These are phyloP conservation scores for Pythium phragmiticola DNA, from an alignment of 352 stramenopile genomes.

Conservation along the genomic window DNA sequence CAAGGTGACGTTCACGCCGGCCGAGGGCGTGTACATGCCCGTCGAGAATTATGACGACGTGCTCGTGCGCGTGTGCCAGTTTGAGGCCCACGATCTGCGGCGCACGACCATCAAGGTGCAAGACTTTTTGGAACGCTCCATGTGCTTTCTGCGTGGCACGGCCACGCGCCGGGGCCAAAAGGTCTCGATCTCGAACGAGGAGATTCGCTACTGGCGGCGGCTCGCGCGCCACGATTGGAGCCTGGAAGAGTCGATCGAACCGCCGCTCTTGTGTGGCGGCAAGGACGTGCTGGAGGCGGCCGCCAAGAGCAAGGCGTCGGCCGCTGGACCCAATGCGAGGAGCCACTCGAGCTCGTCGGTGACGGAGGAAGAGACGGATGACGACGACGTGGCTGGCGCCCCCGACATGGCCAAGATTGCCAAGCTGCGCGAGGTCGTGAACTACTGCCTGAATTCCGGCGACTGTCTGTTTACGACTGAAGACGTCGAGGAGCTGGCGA, in stretches of 20 bases:
- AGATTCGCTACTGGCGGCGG: constrained; percentile 80
- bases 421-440: constrained; percentile 32
- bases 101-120: constrained; percentile 69
- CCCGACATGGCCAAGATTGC: constrained; percentile 28
- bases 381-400: constrained; percentile 29
- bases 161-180: constrained; percentile 68
- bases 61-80: constrained; percentile 67
- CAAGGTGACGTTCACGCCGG: constrained; percentile 30
- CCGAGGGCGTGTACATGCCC: constrained; percentile 40
- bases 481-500: constrained; percentile 65
- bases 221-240: constrained; percentile 67
- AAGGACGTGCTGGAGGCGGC: constrained; percentile 13
- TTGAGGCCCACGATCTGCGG: constrained; percentile 64
- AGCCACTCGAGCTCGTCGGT: constrained; percentile 55
- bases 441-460: constrained; percentile 39
- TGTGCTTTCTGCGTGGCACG: constrained; percentile 67
- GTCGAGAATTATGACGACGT: constrained; percentile 82
- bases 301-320: constrained; percentile 14
- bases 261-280: constrained; percentile 11
- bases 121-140: constrained; percentile 75
- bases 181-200: constrained; percentile 75
- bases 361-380: constrained; percentile 40
- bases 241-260: constrained; percentile 46
- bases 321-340: constrained; percentile 9
- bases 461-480: constrained; percentile 48